Conservation (phyloP, 176 grass and related monocot genomes). For the Lolium multiflorum region DNA sequence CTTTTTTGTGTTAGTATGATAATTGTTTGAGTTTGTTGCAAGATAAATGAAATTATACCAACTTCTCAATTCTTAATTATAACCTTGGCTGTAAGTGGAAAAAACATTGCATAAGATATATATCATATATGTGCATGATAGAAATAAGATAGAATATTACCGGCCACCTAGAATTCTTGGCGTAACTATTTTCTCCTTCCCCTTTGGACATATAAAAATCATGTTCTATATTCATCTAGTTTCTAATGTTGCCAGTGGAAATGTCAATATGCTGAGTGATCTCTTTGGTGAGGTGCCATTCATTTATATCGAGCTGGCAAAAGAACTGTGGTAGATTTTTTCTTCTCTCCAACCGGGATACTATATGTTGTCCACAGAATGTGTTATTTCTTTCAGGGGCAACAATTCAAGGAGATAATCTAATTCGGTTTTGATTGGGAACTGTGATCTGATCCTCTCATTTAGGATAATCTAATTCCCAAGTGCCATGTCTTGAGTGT, state of each 20-base stretch:
- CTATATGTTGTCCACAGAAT: not conserved
- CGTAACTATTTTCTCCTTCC: constrained; percentile 15
- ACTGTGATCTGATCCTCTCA: not conserved
- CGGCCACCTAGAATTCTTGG: not conserved
- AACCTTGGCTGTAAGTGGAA: not conserved
- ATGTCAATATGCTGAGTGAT: not conserved
- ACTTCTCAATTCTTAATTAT: not conserved
- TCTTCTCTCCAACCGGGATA: not conserved
- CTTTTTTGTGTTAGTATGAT: not conserved
- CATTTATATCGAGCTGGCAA: not conserved
- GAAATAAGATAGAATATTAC: not conserved
- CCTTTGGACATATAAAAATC: constrained; percentile 11
- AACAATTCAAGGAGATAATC: not conserved
- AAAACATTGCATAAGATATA: not conserved
- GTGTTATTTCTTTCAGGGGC: not conserved
- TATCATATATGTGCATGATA: not conserved
- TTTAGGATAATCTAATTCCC: not conserved
- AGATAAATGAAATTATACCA: not conserved
- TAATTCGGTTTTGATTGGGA: not conserved
- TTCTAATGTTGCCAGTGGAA: not conserved
- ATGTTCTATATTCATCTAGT: not conserved
- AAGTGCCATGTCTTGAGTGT: not conserved
- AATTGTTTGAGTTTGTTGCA: not conserved
- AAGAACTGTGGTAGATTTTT: not conserved
- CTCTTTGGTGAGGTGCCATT: not conserved